phyloP scores from a whole-genome alignment of 495 filamentous ascomycete species.

The Parmelia sp. region DNA sequence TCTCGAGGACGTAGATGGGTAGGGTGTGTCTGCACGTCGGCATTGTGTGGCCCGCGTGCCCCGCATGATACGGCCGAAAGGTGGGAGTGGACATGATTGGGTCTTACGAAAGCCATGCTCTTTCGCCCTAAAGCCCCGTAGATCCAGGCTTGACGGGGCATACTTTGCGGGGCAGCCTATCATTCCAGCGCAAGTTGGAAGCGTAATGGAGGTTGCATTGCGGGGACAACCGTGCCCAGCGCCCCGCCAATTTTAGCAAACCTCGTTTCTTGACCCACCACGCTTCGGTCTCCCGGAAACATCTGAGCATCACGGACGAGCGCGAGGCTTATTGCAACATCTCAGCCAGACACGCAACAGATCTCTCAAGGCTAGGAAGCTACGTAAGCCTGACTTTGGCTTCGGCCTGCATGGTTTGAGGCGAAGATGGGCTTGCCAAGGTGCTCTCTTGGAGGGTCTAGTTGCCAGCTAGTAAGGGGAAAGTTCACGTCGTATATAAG shows the following conservation, averaged over 20 bases:
- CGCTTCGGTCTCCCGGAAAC: conserved; percentile 12
- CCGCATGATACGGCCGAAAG: too few species aligned
- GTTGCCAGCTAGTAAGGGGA: too few species aligned
- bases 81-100: background rate
- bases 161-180: background rate
- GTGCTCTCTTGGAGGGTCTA: too few species aligned
- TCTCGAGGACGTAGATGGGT: too few species aligned
- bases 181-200: background rate
- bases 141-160: background rate
- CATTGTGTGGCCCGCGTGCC: background rate
- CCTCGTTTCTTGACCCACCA: background rate
- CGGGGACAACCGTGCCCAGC: conserved; percentile 7
- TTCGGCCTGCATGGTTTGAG: too few species aligned
- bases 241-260: background rate
- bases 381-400: background rate
- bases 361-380: background rate
- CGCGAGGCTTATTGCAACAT: conserved; percentile 16
- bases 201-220: background rate
- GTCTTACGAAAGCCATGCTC: background rate
- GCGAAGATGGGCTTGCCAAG: too few species aligned
- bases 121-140: background rate
- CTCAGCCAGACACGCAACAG: background rate
- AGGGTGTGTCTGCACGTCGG: too few species aligned
- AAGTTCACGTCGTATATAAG: too few species aligned
- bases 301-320: conserved; percentile 10